Conservation (phyloP, 1,284 basidiomycete genomes). For the Amylostereum areolatum region DNA sequence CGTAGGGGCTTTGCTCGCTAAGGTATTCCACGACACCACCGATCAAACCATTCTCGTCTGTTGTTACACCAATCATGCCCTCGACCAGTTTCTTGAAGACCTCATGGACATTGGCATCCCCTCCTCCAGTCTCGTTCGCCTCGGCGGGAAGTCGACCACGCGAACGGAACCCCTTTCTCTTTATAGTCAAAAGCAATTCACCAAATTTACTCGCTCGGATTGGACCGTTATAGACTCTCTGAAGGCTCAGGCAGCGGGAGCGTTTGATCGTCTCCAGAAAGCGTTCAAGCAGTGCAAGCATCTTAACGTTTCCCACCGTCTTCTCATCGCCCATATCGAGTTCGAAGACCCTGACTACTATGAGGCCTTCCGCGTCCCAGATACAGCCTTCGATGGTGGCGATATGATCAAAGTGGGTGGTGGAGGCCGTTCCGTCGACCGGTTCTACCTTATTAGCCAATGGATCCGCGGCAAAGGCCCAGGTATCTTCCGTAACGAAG, state of each 20-base stretch:
- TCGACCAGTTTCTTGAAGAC: conserved; percentile 58
- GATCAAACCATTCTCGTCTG: conserved; percentile 49
- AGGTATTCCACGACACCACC: conserved; percentile 43
- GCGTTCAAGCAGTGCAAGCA: not conserved
- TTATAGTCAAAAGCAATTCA: conserved; percentile 21
- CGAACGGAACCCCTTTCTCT: conserved; percentile 38
- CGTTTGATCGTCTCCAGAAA: not conserved
- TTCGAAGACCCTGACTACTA: conserved; percentile 31
- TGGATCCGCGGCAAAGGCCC: conserved; percentile 41
- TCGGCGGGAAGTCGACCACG: conserved; percentile 49
- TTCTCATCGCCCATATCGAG: conserved; percentile 11
- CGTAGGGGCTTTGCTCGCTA: conserved; percentile 56
- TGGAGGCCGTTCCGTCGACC: conserved; percentile 27
- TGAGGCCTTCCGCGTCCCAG: conserved; percentile 44
- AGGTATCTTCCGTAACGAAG: conserved; percentile 30
- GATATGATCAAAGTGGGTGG: conserved; percentile 38
- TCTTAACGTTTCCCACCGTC: not conserved
- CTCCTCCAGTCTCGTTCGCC: conserved; percentile 34
- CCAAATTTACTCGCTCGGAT: not conserved
- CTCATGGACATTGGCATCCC: conserved; percentile 55
- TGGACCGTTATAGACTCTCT: not conserved
- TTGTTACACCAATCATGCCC: conserved; percentile 64
- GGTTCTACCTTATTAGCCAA: conserved; percentile 35
- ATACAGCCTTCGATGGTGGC: conserved; percentile 17
- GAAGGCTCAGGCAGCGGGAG: no score